Base-by-base conservation (phyloP, 73 alveolate genomes). In the Stentor roeselii region DNA sequence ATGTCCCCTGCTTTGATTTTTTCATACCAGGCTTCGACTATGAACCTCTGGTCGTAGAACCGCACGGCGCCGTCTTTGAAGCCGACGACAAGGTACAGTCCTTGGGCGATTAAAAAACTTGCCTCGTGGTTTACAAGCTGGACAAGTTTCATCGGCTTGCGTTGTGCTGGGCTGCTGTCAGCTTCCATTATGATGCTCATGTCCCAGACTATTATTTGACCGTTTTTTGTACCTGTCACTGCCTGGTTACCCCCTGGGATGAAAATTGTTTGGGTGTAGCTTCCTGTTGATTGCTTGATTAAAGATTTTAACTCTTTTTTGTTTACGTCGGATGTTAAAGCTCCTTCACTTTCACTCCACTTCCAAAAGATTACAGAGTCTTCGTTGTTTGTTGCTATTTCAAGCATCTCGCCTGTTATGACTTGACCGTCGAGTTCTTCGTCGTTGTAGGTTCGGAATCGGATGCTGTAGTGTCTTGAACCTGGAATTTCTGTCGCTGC, bases 141-240 rank as follows among this genome's bases (percentile, higher is more conserved):
- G 21, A 97, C 99, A 31, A 96, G 91, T 85, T 97, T 97, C 80
- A 96, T 97, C 21, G 95, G 95, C 84, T 99, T 91, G 89, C 98
- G 94, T 78, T 94, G 97, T 90, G 95, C 96, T 30, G 98, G 96
- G 75, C 93, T 92, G 36, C 95, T 99, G 82, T 93, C 97, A 75
- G 96, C 99, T 75, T 97, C 99, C 35, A 95, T 92, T 84, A 97
- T 96, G 60, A 97, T 89, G 76, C 99, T 94, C 3, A 97, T 93
- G 88, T 96, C 99, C 99, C 99, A 97, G 35, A 97, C 99, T 30
- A 97, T 88, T 31, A 97, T 92, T 84, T 94, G 95, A 42, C 99
- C 99, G 74, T 95, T 96, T 21, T 92, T 89, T 34, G 99, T 95
- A 2, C 99, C 99, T 4, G 99, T 97, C 11, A 97, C 98, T 31